Conservation (phyloP, 2,329 filamentous ascomycete genomes). For the Alternaria tenuissima region DNA sequence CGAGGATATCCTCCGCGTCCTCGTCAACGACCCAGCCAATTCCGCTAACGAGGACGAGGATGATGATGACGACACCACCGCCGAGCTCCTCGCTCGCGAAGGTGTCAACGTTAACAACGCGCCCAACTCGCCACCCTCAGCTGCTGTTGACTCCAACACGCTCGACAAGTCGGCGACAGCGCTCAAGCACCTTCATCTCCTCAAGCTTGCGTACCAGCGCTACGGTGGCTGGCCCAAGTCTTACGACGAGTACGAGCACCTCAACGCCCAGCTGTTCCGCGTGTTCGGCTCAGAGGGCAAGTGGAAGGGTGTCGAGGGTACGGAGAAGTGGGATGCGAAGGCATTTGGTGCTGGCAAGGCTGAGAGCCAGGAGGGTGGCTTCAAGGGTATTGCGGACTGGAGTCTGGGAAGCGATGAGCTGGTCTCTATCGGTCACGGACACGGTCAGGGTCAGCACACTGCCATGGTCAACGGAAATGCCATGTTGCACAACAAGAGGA, state of each 20-base stretch:
- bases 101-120: conserved; percentile 40
- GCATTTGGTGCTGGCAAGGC: conserved; percentile 58
- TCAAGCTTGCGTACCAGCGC: conserved; percentile 54
- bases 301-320: conserved; percentile 54
- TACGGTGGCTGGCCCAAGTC: conserved; percentile 58
- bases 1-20: conserved; percentile 45
- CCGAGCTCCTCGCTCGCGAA: conserved; percentile 47
- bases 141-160: conserved; percentile 1
- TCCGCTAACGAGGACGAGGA: conserved; percentile 35
- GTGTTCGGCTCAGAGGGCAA: conserved; percentile 47
- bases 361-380: conserved; percentile 50
- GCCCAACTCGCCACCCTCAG: not conserved
- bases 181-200: conserved; percentile 49
- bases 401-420: conserved; percentile 35
- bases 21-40: conserved; percentile 31
- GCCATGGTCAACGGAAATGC: not conserved
- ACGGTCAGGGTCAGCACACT: conserved; percentile 3
- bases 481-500: not conserved
- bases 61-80: conserved; percentile 48
- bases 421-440: not conserved
- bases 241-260: conserved; percentile 57
- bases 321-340: conserved; percentile 60
- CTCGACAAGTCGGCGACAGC: conserved; percentile 37
- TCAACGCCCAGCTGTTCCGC: conserved; percentile 57
- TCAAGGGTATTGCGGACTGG: conserved; percentile 45